Evolutionary conservation across 2,329 filamentous ascomycete genomes (phyloP).

Genomic region (Septoria petroselini): DNA sequence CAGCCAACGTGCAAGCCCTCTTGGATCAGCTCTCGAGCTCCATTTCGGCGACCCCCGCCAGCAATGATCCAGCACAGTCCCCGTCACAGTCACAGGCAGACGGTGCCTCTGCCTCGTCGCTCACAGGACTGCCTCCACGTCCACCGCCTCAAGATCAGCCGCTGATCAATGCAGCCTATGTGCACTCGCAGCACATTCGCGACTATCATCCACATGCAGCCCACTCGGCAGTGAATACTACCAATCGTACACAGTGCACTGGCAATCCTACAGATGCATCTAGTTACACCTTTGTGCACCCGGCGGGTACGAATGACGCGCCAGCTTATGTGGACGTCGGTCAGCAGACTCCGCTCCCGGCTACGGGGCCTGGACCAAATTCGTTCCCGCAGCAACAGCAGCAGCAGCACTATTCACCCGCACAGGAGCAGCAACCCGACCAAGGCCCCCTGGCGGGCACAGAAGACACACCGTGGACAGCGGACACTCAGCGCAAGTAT

Average conservation of each 20-base stretch:
- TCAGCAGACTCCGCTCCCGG: constrained; percentile 11
- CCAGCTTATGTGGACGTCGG: constrained; percentile 4
- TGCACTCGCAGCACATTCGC: constrained; percentile 49
- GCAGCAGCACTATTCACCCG: constrained; percentile 19
- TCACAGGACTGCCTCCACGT: constrained; percentile 47
- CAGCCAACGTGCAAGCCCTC: constrained; percentile 48
- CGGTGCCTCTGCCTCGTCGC: constrained; percentile 36
- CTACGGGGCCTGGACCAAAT: neutral
- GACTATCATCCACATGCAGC: constrained; percentile 51
- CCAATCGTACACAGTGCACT: constrained; percentile 31
- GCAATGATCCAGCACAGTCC: constrained; percentile 37
- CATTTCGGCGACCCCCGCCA: constrained; percentile 29
- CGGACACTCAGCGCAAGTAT: constrained; percentile 63
- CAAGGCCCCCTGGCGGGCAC: constrained; percentile 9
- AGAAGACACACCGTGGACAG: constrained; percentile 52
- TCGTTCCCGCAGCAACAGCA: neutral
- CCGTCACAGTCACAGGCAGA: constrained; percentile 28
- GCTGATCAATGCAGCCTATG: constrained; percentile 48
- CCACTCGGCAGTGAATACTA: constrained; percentile 37
- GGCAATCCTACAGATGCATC: constrained; percentile 27
- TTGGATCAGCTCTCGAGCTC: constrained; percentile 43
- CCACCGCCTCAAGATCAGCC: constrained; percentile 51
- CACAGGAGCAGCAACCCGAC: constrained; percentile 31
- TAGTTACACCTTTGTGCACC: constrained; percentile 22
- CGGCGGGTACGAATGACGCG: constrained; percentile 1